phyloP scores from a whole-genome alignment of 768 basidiomycete genomes.

The Kwoniella dejecticola region DNA sequence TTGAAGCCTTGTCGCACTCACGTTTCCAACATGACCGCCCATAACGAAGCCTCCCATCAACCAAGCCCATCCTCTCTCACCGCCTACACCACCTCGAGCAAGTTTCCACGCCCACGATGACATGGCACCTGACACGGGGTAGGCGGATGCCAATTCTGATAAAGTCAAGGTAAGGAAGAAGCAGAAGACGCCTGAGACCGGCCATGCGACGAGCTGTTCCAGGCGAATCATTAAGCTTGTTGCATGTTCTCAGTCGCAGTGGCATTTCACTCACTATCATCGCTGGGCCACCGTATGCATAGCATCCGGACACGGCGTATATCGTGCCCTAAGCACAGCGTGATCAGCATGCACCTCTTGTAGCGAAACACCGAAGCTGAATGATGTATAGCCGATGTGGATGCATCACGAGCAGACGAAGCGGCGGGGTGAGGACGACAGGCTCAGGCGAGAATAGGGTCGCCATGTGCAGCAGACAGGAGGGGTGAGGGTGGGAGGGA shows the following conservation, averaged over 20 bases:
- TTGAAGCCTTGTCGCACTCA: too few species aligned
- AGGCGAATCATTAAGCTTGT: neutral
- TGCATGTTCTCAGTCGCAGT: neutral
- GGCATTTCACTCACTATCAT: constrained; percentile 45
- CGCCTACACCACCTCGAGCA: constrained; percentile 49
- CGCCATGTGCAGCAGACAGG: too few species aligned
- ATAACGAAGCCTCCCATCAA: constrained; percentile 45
- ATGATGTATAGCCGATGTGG: too few species aligned
- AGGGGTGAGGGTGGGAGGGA: too few species aligned
- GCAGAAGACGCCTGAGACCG: constrained; percentile 41
- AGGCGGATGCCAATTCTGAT: constrained; percentile 51
- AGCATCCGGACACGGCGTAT: constrained; percentile 50
- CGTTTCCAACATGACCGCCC: constrained; percentile 47
- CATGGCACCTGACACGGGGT: constrained; percentile 55
- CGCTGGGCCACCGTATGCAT: constrained; percentile 51
- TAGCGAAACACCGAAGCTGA: too few species aligned
- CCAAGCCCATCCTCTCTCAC: constrained; percentile 54
- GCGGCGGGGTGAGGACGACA: too few species aligned
- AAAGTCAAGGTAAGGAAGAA: constrained; percentile 48
- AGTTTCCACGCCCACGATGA: constrained; percentile 53
- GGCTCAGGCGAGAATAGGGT: too few species aligned
- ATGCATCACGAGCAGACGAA: too few species aligned
- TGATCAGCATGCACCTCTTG: too few species aligned
- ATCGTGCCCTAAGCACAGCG: constrained; percentile 46
- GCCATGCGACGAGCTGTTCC: constrained; percentile 52